phyloP scores from a whole-genome alignment of 2,329 filamentous ascomycete genomes.

The Seiridium unicorne region DNA sequence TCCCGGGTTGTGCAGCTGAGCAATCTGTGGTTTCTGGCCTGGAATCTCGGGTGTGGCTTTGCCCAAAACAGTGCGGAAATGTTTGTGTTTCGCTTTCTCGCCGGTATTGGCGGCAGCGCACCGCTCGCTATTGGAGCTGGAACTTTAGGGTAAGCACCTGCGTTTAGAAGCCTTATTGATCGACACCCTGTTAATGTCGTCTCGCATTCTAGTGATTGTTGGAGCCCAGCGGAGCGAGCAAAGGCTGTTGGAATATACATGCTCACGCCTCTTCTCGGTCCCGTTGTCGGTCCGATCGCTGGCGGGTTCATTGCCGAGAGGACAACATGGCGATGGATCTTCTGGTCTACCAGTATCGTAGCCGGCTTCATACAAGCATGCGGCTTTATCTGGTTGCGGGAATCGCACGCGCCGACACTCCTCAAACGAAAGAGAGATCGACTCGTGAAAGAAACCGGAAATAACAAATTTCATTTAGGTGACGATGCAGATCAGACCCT shows the following conservation, averaged over 20 bases:
- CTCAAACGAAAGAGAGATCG: neutral
- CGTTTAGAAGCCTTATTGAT: slow-evolving; percentile 35
- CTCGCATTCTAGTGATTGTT: slow-evolving; percentile 11
- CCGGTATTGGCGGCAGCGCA: slow-evolving; percentile 43
- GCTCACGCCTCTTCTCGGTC: slow-evolving; percentile 30
- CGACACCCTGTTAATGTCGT: slow-evolving; percentile 26
- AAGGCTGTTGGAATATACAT: slow-evolving; percentile 39
- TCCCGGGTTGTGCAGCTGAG: slow-evolving; percentile 45
- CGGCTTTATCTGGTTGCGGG: slow-evolving; percentile 36
- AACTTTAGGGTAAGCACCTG: slow-evolving; percentile 1
- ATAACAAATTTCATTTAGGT: neutral
- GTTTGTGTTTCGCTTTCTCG: slow-evolving; percentile 47
- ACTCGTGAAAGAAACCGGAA: neutral
- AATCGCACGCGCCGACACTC: slow-evolving; percentile 39
- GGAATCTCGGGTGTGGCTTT: slow-evolving; percentile 52
- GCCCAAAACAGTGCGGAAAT: slow-evolving; percentile 40
- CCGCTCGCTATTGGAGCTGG: slow-evolving; percentile 36
- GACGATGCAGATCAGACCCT: neutral
- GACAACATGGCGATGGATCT: slow-evolving; percentile 44
- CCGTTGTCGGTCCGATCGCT: slow-evolving; percentile 29
- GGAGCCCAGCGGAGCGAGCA: slow-evolving; percentile 37
- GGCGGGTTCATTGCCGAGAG: slow-evolving; percentile 38
- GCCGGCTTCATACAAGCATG: slow-evolving; percentile 30
- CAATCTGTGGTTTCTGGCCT: slow-evolving; percentile 45
- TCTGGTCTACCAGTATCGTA: slow-evolving; percentile 40